phyloP scores from a whole-genome alignment of 257 asterid genomes.

The Craterostigma plantagineum region DNA sequence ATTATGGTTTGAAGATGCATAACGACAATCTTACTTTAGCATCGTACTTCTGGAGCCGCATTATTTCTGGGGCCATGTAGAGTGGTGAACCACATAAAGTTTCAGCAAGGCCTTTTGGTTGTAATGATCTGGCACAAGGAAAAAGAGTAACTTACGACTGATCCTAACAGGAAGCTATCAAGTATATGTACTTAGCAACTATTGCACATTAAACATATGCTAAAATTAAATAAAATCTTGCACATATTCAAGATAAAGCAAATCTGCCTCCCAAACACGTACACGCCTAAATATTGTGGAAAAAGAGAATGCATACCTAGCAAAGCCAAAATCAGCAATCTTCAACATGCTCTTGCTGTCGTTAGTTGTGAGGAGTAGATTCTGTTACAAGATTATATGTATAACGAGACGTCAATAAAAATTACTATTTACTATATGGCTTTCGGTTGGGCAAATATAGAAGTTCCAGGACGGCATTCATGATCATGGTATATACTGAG shows the following conservation, averaged over 20 bases:
- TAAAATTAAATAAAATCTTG: not conserved
- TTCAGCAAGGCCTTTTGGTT: slow-evolving; percentile 81
- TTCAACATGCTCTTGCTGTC: slow-evolving; percentile 24
- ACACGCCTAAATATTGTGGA: not conserved
- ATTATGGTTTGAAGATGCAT: slow-evolving; percentile 3
- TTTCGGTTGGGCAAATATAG: not conserved
- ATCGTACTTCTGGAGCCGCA: slow-evolving; percentile 85
- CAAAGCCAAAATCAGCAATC: slow-evolving; percentile 65
- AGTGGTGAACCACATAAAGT: slow-evolving; percentile 96
- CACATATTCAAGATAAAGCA: not conserved
- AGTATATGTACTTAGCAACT: too few species aligned
- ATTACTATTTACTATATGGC: too few species aligned
- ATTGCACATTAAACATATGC: too few species aligned
- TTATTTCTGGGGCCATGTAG: slow-evolving; percentile 99
- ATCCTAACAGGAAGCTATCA: too few species aligned
- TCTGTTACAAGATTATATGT: slow-evolving; percentile 16
- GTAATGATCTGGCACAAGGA: slow-evolving; percentile 49
- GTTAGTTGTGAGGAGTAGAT: slow-evolving; percentile 31
- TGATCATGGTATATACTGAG: not conserved
- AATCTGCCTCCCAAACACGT: not conserved
- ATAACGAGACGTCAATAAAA: not conserved
- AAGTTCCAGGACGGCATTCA: not conserved
- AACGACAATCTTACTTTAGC: slow-evolving; percentile 57
- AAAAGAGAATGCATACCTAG: slow-evolving; percentile 49
- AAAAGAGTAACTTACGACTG: too few species aligned